phyloP scores from a whole-genome alignment of 2,329 filamentous ascomycete genomes.

The Rhynchosporium agropyri region DNA sequence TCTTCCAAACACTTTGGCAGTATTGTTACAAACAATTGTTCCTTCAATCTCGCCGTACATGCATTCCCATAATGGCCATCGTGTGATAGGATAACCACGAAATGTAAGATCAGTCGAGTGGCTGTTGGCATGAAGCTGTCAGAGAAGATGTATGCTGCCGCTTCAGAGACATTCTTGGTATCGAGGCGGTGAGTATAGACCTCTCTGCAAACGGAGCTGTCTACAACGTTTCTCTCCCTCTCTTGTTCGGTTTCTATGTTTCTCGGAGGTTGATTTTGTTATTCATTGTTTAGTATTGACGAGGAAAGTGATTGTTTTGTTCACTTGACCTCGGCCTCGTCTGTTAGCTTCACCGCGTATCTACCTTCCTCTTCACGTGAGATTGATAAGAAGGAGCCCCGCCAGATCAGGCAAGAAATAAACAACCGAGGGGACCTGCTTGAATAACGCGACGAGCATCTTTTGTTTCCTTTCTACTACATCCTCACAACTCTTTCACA shows the following conservation, averaged over 20 bases:
- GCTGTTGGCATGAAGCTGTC: background rate
- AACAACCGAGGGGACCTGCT: background rate
- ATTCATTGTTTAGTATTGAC: background rate
- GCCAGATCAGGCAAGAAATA: constrained; percentile 10
- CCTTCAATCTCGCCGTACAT: background rate
- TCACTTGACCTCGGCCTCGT: background rate
- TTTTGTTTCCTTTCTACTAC: background rate
- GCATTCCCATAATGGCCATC: background rate
- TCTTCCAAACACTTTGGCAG: background rate
- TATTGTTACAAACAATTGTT: constrained; percentile 2
- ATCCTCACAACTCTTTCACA: constrained; percentile 6
- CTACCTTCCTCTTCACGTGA: background rate
- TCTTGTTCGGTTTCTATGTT: background rate
- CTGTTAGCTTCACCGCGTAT: background rate
- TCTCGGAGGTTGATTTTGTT: constrained; percentile 7
- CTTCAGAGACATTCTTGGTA: constrained; percentile 2
- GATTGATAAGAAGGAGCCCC: background rate
- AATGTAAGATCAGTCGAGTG: constrained; percentile 4
- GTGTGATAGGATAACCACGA: background rate
- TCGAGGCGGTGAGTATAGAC: constrained; percentile 17
- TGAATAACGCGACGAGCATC: background rate
- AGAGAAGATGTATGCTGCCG: constrained; percentile 18
- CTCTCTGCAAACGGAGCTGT: constrained; percentile 16
- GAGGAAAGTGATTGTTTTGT: background rate
- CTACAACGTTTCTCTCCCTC: background rate